A percentile compares a stretch with the other conserved stretches of the same genome.
Conservation (phyloP, 345 rosid species). For the Pugionium cornutum region DNA sequence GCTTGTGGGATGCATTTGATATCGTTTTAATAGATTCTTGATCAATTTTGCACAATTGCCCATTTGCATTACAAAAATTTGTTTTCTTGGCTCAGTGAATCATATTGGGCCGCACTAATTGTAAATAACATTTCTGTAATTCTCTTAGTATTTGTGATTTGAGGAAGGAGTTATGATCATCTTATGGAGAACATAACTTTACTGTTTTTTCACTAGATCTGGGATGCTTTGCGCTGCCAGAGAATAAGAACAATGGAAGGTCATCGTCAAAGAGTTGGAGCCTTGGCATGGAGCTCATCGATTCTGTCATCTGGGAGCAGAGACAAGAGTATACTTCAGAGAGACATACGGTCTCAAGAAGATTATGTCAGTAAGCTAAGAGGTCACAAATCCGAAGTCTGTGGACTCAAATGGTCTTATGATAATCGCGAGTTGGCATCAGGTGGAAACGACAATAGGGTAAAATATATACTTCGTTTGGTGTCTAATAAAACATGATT, state of each 20-base stretch:
- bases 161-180: neutral
- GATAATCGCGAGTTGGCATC: conserved; percentile 98
- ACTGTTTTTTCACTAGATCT: conserved; percentile 52
- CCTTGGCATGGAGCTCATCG: conserved; percentile 92
- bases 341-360: conserved; percentile 78
- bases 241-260: conserved; percentile 95
- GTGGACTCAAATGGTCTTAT: conserved; percentile 97
- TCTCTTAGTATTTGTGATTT: no score
- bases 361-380: conserved; percentile 84
- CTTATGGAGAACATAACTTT: neutral
- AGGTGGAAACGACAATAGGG: conserved; percentile 97
- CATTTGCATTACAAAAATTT: neutral
- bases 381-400: conserved; percentile 98
- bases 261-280: conserved; percentile 89
- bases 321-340: conserved; percentile 88
- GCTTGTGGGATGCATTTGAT: neutral
- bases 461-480: conserved; percentile 37
- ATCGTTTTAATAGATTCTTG: neutral
- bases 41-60: neutral
- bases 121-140: neutral
- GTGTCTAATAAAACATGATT: neutral
- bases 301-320: conserved; percentile 93
- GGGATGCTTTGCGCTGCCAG: conserved; percentile 88
- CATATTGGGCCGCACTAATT: neutral
- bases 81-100: neutral